These are phyloP conservation scores for Salvia miltiorrhiza DNA, from an alignment of 257 asterid species.

Conservation along the genomic window DNA sequence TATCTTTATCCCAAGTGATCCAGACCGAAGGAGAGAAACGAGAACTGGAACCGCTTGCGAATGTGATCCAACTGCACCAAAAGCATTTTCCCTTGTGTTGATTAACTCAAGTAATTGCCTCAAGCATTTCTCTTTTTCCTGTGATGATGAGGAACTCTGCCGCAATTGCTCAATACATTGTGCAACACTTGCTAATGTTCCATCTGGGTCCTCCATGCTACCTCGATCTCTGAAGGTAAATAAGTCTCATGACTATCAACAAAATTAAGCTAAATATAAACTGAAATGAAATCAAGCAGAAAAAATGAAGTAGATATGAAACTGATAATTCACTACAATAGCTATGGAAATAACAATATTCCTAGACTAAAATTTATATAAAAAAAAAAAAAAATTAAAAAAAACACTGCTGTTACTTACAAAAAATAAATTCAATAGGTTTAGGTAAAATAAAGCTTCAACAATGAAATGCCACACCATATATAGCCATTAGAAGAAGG, in stretches of 20 bases:
- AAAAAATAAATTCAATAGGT: background rate
- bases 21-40: conserved; percentile 95
- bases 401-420: background rate
- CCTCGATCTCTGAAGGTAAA: conserved; percentile 72
- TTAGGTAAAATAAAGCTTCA: background rate
- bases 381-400: too few species aligned
- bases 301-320: background rate
- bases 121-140: conserved; percentile 76
- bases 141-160: conserved; percentile 76
- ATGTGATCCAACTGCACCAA: conserved; percentile 96
- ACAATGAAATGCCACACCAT: background rate
- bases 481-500: background rate
- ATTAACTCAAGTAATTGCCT: conserved; percentile 79
- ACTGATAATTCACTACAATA: background rate
- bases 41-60: conserved; percentile 99
- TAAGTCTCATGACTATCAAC: conserved; percentile 7
- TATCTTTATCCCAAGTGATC: conserved; percentile 84
- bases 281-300: background rate
- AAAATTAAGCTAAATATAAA: conserved; percentile 14
- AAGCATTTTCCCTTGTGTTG: conserved; percentile 81
- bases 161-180: conserved; percentile 94
- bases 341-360: background rate
- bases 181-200: conserved; percentile 96
- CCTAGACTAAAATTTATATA: background rate
- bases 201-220: conserved; percentile 97